These are phyloP conservation scores for Penicillium occitanis DNA, from an alignment of 2,329 filamentous ascomycete genomes.

Conservation along the genomic window DNA sequence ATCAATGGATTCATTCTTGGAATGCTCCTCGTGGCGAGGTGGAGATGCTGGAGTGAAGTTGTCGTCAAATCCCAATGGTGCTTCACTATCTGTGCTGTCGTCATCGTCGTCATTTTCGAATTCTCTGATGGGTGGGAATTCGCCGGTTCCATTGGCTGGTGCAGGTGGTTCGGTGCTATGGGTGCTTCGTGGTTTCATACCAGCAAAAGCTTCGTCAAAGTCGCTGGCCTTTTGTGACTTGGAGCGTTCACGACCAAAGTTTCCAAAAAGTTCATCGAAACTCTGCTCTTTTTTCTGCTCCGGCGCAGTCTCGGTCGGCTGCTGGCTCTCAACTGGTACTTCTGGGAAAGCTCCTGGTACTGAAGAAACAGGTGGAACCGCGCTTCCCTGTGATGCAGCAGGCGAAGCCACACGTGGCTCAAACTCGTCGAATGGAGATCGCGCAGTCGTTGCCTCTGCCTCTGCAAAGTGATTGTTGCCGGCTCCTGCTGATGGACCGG, in stretches of 20 bases:
- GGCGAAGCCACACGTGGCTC: slow-evolving; percentile 20
- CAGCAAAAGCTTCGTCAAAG: slow-evolving; percentile 49
- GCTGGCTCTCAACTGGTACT: slow-evolving; percentile 13
- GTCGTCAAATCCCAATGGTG: slow-evolving; percentile 74
- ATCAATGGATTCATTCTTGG: slow-evolving; percentile 36
- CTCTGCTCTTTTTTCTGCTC: slow-evolving; percentile 37
- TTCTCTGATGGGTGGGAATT: slow-evolving; percentile 93
- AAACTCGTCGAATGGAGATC: slow-evolving; percentile 39
- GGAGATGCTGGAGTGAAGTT: slow-evolving; percentile 72
- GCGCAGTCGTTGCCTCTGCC: slow-evolving; percentile 21
- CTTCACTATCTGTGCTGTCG: slow-evolving; percentile 70
- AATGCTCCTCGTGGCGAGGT: slow-evolving; percentile 29
- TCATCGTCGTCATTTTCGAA: slow-evolving; percentile 69
- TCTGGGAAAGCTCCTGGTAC: slow-evolving; percentile 52
- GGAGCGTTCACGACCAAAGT: slow-evolving; percentile 44
- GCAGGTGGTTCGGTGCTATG: slow-evolving; percentile 32
- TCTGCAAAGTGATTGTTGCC: not conserved
- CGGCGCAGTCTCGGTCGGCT: slow-evolving; percentile 26
- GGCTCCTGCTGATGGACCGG: not conserved
- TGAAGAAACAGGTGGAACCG: slow-evolving; percentile 21
- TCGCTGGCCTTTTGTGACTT: slow-evolving; percentile 49
- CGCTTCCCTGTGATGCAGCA: not conserved
- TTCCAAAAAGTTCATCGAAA: slow-evolving; percentile 50
- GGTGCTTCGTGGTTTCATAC: slow-evolving; percentile 49
- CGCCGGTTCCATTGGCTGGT: slow-evolving; percentile 50